phyloP scores from a whole-genome alignment of 208 protist genomes.

The Endotrypanum monterogeii region DNA sequence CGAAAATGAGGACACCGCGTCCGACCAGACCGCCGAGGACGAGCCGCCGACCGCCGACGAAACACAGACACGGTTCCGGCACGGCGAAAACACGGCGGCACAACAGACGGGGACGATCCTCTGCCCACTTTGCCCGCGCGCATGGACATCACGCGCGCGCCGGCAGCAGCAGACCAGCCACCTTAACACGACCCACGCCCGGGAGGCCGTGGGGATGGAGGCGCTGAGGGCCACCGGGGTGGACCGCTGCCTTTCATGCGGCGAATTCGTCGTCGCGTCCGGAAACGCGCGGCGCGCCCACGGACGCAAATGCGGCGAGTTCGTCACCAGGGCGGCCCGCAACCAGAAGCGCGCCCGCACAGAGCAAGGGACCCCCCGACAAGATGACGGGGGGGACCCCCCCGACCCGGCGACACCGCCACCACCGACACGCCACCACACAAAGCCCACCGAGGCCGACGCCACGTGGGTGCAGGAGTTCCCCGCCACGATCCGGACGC shows the following conservation, averaged over 20 bases:
- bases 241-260: background rate
- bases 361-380: background rate
- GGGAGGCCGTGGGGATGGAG: background rate
- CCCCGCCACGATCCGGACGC: background rate
- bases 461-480: background rate
- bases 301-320: background rate
- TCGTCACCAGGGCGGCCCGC: too few species aligned
- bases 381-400: background rate
- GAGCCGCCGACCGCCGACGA: too few species aligned
- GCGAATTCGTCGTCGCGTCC: background rate
- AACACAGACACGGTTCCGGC: background rate
- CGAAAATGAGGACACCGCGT: too few species aligned
- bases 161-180: background rate
- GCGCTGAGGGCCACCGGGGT: background rate
- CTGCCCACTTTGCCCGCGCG: background rate
- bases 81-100: background rate
- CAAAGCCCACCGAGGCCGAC: background rate
- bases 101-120: background rate
- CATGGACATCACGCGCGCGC: background rate
- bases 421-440: background rate
- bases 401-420: background rate
- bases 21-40: too few species aligned
- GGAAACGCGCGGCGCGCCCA: background rate
- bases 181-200: background rate
- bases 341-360: background rate